Conservation (phyloP, 768 basidiomycete genomes). For the Mycena pura region DNA sequence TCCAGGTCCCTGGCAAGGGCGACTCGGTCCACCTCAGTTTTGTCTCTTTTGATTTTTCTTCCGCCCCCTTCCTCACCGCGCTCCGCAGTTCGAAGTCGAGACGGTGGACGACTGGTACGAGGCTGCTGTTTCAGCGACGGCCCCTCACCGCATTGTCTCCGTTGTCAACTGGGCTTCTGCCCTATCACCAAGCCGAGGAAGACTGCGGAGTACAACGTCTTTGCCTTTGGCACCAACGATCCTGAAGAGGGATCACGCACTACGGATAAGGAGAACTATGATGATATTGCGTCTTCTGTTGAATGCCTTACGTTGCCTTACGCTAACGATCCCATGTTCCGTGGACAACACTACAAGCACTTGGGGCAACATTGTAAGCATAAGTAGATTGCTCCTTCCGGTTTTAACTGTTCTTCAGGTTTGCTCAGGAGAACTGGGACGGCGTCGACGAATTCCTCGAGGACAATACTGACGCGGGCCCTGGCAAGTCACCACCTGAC, state of each 20-base stretch:
- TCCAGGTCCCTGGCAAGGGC: slow-evolving; percentile 77
- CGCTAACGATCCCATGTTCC: slow-evolving; percentile 65
- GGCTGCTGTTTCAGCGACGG: slow-evolving; percentile 74
- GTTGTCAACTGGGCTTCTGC: slow-evolving; percentile 95
- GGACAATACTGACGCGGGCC: slow-evolving; percentile 79
- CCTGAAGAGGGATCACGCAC: slow-evolving; percentile 71
- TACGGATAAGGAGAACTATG: slow-evolving; percentile 70
- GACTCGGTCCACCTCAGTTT: slow-evolving; percentile 66
- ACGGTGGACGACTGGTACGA: slow-evolving; percentile 98
- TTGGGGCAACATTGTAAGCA: slow-evolving; percentile 80
- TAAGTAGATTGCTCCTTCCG: neutral
- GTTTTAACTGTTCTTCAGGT: slow-evolving; percentile 47
- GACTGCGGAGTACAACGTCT: slow-evolving; percentile 71
- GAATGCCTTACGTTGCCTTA: slow-evolving; percentile 93
- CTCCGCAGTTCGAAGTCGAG: slow-evolving; percentile 80
- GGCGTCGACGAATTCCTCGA: slow-evolving; percentile 67
- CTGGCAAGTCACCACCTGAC: slow-evolving; percentile 63
- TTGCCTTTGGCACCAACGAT: slow-evolving; percentile 86
- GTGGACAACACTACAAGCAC: slow-evolving; percentile 76
- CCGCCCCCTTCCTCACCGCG: neutral
- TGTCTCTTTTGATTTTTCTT: slow-evolving; percentile 53
- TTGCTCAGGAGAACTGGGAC: slow-evolving; percentile 94
- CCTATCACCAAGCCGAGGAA: slow-evolving; percentile 43
- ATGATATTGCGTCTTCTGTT: slow-evolving; percentile 79
- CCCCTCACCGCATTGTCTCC: slow-evolving; percentile 82